Conservation (phyloP, 2,329 filamentous ascomycete genomes). For the Teratosphaeria destructans region DNA sequence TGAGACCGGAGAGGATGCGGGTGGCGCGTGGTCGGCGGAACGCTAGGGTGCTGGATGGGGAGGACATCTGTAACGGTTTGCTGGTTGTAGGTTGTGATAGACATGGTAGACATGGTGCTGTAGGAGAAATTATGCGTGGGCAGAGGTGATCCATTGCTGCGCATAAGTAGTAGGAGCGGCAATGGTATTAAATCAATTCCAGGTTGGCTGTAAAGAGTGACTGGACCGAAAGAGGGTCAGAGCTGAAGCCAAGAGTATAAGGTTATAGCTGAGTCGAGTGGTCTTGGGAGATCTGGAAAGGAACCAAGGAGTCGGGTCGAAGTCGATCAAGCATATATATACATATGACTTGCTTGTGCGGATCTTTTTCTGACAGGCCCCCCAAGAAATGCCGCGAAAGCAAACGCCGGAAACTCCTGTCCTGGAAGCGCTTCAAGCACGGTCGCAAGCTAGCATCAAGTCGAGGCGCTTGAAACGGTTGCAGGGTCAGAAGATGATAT, state of each 20-base stretch:
- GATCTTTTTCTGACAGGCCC: not conserved
- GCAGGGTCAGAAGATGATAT: not conserved
- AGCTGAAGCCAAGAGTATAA: not conserved
- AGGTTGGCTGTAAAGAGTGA: not conserved
- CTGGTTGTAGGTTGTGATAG: constrained; percentile 11
- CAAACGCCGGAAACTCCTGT: not conserved
- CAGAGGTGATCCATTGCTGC: constrained; percentile 22
- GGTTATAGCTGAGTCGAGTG: not conserved
- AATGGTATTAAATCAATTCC: not conserved
- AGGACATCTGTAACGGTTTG: not conserved
- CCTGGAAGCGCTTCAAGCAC: not conserved
- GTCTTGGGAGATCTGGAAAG: not conserved
- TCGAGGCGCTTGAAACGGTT: not conserved
- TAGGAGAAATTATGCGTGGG: constrained; percentile 18
- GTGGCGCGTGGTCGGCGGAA: constrained; percentile 3
- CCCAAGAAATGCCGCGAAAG: not conserved
- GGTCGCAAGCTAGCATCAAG: not conserved
- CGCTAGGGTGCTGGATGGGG: not conserved
- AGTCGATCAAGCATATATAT: not conserved
- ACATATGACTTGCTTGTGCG: not conserved
- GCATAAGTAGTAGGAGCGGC: not conserved
- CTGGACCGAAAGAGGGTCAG: not conserved
- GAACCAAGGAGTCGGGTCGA: not conserved
- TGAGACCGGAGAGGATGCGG: constrained; percentile 4
- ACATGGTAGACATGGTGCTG: constrained; percentile 21